Conservation (phyloP, 345 rosid species). For the Trapa bicornis region DNA sequence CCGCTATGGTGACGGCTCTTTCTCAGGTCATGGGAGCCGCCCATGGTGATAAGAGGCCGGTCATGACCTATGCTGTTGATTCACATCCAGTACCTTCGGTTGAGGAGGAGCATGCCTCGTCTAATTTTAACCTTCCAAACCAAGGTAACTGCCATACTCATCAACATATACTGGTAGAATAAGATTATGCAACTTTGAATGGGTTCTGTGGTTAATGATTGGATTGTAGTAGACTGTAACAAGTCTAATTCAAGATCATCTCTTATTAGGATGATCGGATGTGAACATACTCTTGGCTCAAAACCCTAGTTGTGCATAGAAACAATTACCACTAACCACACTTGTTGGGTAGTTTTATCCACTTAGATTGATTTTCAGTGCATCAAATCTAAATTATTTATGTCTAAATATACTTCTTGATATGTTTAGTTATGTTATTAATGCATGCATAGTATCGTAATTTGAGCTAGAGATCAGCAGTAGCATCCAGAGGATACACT, state of each 20-base stretch:
- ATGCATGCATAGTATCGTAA: background rate
- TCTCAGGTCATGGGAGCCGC: constrained; percentile 19
- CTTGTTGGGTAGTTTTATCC: no score
- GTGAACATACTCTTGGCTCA: no score
- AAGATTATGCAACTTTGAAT: no score
- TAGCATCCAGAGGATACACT: constrained; percentile 40
- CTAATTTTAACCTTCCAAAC: background rate
- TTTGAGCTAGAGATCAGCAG: constrained; percentile 24
- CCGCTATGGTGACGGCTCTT: constrained; percentile 26
- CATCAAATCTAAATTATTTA: no score
- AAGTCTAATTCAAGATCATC: no score
- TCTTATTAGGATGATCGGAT: no score
- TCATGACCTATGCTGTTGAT: background rate
- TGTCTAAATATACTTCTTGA: background rate
- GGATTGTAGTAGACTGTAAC: no score
- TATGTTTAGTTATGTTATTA: background rate
- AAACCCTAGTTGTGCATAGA: no score
- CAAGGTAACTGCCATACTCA: background rate
- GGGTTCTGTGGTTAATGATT: no score
- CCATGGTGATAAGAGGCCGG: background rate
- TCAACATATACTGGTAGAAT: background rate
- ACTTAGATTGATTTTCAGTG: no score
- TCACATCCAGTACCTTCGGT: background rate
- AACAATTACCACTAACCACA: no score
- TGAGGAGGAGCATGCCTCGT: background rate